Evolutionary conservation across 75 land plant species (phyloP).

Genomic region (Cunninghamia lanceolata): DNA sequence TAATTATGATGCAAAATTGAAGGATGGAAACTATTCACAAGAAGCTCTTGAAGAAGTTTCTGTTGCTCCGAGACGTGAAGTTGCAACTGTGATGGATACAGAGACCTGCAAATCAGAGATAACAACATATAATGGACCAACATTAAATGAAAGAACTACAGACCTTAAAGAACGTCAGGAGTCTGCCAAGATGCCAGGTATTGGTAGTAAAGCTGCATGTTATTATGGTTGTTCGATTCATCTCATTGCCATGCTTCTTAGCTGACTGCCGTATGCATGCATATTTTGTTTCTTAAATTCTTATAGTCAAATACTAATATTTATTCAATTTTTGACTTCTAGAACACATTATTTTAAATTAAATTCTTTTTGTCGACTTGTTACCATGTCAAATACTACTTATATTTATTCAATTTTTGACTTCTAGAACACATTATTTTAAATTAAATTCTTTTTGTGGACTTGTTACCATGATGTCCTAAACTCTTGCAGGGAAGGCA

Average conservation of each 20-base stretch:
- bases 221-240: not conserved
- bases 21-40: conserved; percentile 14
- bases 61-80: conserved; percentile 11
- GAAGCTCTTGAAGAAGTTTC: not conserved
- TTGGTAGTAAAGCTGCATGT: not conserved
- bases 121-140: not conserved
- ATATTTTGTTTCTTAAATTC: not conserved
- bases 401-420: not conserved
- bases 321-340: not conserved
- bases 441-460: not conserved
- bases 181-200: not conserved
- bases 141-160: not conserved
- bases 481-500: conserved; percentile 24
- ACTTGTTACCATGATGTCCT: not conserved
- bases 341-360: not conserved
- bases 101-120: not conserved
- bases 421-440: not conserved
- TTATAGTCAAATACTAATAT: not conserved
- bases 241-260: not conserved
- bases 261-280: not conserved
- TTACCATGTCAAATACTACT: too few species aligned
- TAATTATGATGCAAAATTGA: conserved; percentile 1
- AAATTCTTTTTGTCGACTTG: not conserved
- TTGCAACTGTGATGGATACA: conserved; percentile 4
- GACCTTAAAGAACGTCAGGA: not conserved